A percentile compares a stretch with the other conserved stretches of the same genome.
These are phyloP conservation scores for Aphanoascus verrucosus DNA, from an alignment of 2,329 filamentous ascomycete species.

Conservation along the genomic window DNA sequence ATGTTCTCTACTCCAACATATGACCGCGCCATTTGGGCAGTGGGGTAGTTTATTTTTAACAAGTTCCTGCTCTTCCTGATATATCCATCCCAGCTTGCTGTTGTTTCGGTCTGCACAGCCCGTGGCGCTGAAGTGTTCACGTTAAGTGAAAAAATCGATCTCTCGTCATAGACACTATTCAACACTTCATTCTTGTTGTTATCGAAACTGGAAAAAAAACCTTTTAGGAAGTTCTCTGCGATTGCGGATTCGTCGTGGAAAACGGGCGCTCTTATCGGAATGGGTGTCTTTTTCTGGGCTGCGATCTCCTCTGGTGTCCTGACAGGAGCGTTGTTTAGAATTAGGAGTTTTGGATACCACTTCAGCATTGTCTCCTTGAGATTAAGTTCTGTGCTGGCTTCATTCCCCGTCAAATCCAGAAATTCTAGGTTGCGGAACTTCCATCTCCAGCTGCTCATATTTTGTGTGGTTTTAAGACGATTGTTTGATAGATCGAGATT, in stretches of 20 bases:
- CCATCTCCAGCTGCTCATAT: slow-evolving; percentile 63
- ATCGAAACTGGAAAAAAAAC: slow-evolving; percentile 67
- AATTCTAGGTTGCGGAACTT: slow-evolving; percentile 72
- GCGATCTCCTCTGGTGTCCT: slow-evolving; percentile 61
- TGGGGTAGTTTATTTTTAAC: slow-evolving; percentile 52
- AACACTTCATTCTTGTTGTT: slow-evolving; percentile 54
- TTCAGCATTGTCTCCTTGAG: slow-evolving; percentile 59
- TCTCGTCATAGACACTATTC: slow-evolving; percentile 60
- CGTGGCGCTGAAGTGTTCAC: slow-evolving; percentile 55
- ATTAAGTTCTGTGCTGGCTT: slow-evolving; percentile 52
- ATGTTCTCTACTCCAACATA: slow-evolving; percentile 57
- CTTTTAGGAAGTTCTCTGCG: slow-evolving; percentile 62
- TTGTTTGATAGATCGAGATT: slow-evolving; percentile 86
- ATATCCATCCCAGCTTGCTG: slow-evolving; percentile 57
- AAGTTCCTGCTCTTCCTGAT: slow-evolving; percentile 71
- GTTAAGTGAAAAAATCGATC: slow-evolving; percentile 64
- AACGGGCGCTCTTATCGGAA: slow-evolving; percentile 52
- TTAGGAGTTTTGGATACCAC: slow-evolving; percentile 73
- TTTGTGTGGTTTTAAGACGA: slow-evolving; percentile 56
- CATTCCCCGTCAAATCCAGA: slow-evolving; percentile 66
- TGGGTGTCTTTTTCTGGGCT: slow-evolving; percentile 47
- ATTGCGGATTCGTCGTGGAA: slow-evolving; percentile 66
- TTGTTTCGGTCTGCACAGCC: slow-evolving; percentile 37
- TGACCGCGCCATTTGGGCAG: slow-evolving; percentile 53
- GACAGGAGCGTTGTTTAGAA: slow-evolving; percentile 64